A percentile compares a stretch with the other conserved stretches of the same genome.
Evolutionary conservation across 2,329 filamentous ascomycete species (phyloP).

Genomic region (Alternaria triticimaculans): DNA sequence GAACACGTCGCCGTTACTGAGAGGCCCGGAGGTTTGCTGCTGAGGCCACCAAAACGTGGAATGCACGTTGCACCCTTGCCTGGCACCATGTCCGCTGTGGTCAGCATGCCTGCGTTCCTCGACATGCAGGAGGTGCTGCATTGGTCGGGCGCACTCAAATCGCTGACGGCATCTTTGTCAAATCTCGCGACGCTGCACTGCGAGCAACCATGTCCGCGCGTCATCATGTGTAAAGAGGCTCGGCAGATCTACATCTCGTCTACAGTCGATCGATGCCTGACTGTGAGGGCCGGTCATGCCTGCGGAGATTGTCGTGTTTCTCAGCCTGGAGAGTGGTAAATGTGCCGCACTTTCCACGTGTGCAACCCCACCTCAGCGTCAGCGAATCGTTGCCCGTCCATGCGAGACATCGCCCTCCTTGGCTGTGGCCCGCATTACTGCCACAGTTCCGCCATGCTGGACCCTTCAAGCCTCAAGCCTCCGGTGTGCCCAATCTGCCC

Average conservation of each 20-base stretch:
- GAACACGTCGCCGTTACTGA: conserved; percentile 25
- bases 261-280: conserved; percentile 22
- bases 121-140: conserved; percentile 5
- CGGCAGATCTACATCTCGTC: conserved; percentile 22
- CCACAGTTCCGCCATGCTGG: conserved; percentile 30
- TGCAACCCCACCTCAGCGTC: conserved; percentile 29
- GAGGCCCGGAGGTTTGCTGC: conserved; percentile 39
- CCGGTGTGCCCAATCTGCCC: conserved; percentile 23
- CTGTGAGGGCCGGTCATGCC: background rate
- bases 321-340: conserved; percentile 17
- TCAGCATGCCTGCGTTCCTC: conserved; percentile 21
- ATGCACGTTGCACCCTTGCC: conserved; percentile 46
- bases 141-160: background rate
- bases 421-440: conserved; percentile 25
- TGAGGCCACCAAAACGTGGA: conserved; percentile 41
- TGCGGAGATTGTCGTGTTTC: conserved; percentile 21
- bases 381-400: conserved; percentile 31
- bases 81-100: conserved; percentile 14
- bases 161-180: conserved; percentile 3
- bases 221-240: conserved; percentile 16
- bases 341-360: conserved; percentile 31
- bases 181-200: conserved; percentile 6
- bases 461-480: conserved; percentile 15
- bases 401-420: conserved; percentile 44
- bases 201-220: conserved; percentile 4